Evolutionary conservation across 1,284 basidiomycete species (phyloP), one percentile per base, ranked within the genome.

Genomic region (Ustilago cynodontis): DNA sequence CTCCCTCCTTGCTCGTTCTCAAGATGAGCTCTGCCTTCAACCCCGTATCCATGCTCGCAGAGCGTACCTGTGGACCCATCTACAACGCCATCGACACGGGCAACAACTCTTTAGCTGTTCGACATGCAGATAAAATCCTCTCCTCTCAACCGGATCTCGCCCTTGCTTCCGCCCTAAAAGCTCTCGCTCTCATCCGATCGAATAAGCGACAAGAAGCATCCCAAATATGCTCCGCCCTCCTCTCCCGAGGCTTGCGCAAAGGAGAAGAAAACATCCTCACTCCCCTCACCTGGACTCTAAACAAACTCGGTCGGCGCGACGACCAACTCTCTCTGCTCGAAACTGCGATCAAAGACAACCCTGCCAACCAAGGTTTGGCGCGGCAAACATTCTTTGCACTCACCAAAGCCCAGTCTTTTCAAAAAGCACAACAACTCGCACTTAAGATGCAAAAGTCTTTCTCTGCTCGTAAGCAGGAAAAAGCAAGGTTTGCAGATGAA

Each of bases 151-250:
- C 74, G 18, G 61, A 78, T 26, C 60, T 76, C 8, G 60, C 68
- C 5, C 67, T 76, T 10, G 77, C 77, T 22, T 61, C 70, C 5
- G 90, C 93, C 56, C 88, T 95, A 69, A 95, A 95, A 88, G 91
- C 92, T 28, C 89, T 95, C 58, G 93, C 93, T 2, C 89, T 94
- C 2, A 90, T 92, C 47, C 91, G 93, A 60, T 90, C 90, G 11
- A 91, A 93, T 86, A 93, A 93, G 86, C 90, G 92, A 28, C 92
- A 93, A 78, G 93, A 94, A 79, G 91, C 92, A 7, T 88, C 92
- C 47, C 86, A 89, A n/a, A 84, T 93, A n/a, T 91, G 91, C 80
- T 91, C 93, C 71, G 92, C 93, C 82, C 90, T 95, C 26, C 88
- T 94, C 91, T 1, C 90, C 89, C 20, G 90, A 91, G 72, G 92